A percentile compares a stretch with the other conserved stretches of the same genome.
phyloP scores from a whole-genome alignment of 1,284 basidiomycete species.

The Sphagnurus paluster region DNA sequence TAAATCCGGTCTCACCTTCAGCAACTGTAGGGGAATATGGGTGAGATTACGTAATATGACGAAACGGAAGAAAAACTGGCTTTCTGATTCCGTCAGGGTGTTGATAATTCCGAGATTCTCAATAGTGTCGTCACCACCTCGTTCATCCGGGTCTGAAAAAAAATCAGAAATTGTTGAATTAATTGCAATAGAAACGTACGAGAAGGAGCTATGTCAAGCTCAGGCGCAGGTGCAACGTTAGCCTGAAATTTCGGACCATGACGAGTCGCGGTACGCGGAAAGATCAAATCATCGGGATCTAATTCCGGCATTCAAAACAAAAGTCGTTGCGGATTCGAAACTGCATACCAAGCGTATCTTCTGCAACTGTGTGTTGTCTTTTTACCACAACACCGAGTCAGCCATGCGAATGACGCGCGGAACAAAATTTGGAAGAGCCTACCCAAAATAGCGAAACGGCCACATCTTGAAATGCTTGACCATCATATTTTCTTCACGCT shows the following conservation, averaged over 20 bases:
- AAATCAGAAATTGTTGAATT: neutral
- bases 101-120: slow-evolving; percentile 68
- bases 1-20: slow-evolving; percentile 43
- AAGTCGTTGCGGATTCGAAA: too few relatives aligned
- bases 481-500: slow-evolving; percentile 74
- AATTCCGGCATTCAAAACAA: slow-evolving; percentile 21
- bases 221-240: slow-evolving; percentile 50
- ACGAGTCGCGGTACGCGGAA: slow-evolving; percentile 87
- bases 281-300: slow-evolving; percentile 95
- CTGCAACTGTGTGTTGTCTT: slow-evolving; percentile 87
- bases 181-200: slow-evolving; percentile 31
- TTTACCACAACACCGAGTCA: slow-evolving; percentile 8
- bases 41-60: slow-evolving; percentile 24
- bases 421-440: slow-evolving; percentile 27
- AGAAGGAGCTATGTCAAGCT: slow-evolving; percentile 41
- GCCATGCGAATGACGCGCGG: slow-evolving; percentile 7
- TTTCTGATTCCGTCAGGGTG: slow-evolving; percentile 62
- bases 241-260: slow-evolving; percentile 88
- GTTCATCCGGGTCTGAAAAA: slow-evolving; percentile 51
- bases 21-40: slow-evolving; percentile 38
- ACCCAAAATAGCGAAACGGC: slow-evolving; percentile 98
- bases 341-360: slow-evolving; percentile 80
- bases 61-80: slow-evolving; percentile 37
- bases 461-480: slow-evolving; percentile 89
- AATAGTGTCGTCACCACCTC: slow-evolving; percentile 75